These are phyloP conservation scores for Xylariaceae sp. DNA, from an alignment of 2,329 filamentous ascomycete genomes.

Conservation along the genomic window DNA sequence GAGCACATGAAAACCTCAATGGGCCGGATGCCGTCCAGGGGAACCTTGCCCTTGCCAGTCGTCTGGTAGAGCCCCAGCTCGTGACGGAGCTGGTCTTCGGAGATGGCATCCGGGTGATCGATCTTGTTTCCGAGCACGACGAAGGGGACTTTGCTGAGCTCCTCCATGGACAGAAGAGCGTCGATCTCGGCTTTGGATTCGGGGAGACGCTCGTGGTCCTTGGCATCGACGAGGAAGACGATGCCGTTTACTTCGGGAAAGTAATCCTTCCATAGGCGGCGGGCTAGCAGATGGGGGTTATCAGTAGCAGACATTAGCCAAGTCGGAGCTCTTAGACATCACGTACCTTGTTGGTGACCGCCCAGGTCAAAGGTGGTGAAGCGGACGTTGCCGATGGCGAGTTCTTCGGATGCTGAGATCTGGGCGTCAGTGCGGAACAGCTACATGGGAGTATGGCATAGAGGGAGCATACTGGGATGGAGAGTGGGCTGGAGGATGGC, in stretches of 20 bases:
- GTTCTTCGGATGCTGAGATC: conserved; percentile 73
- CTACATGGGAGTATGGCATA: conserved; percentile 12
- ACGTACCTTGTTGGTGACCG: conserved; percentile 81
- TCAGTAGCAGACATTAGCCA: conserved; percentile 6
- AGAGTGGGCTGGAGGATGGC: conserved; percentile 87
- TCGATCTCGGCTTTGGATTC: conserved; percentile 98
- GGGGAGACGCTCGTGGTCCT: conserved; percentile 89
- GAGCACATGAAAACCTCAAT: conserved; percentile 99
- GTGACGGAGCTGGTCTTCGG: conserved; percentile 90
- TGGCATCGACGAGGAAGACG: conserved; percentile 96
- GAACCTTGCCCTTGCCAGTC: conserved; percentile 92
- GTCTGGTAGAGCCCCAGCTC: conserved; percentile 94
- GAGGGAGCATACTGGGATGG: conserved; percentile 69
- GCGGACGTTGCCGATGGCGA: conserved; percentile 87
- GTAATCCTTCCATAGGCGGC: conserved; percentile 94
- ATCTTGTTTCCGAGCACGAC: conserved; percentile 99
- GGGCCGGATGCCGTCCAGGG: conserved; percentile 84
- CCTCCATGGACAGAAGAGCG: conserved; percentile 92
- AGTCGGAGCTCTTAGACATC: not conserved
- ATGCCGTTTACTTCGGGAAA: conserved; percentile 96
- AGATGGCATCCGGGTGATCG: conserved; percentile 92
- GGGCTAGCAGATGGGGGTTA: conserved; percentile 50
- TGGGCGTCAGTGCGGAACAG: conserved; percentile 25
- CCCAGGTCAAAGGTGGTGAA: conserved; percentile 94
- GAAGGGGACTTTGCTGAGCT: conserved; percentile 92